These are phyloP conservation scores for Elsinoe australis DNA, from an alignment of 2,329 filamentous ascomycete genomes.

Conservation along the genomic window DNA sequence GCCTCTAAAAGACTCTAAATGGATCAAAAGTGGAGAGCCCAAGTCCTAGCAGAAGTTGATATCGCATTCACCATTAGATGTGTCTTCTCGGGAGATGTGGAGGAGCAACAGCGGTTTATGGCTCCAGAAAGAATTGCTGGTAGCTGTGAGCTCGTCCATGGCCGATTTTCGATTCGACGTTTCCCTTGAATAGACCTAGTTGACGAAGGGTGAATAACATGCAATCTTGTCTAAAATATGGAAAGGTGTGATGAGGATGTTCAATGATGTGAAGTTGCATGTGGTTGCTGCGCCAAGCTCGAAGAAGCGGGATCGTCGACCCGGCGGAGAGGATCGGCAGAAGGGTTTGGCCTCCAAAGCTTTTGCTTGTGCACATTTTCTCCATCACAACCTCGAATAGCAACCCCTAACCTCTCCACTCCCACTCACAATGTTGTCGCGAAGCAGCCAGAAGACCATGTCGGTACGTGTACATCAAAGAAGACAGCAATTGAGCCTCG, in stretches of 20 bases:
- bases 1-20: no score
- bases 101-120: no score
- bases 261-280: slow-evolving; percentile 13
- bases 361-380: slow-evolving; percentile 21
- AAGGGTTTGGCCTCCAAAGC: slow-evolving; percentile 17
- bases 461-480: slow-evolving; percentile 20
- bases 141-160: no score
- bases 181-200: no score
- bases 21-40: no score
- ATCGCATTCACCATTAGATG: no score
- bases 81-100: neutral
- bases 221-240: neutral
- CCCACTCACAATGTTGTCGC: slow-evolving; percentile 37
- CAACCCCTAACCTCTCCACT: slow-evolving; percentile 19
- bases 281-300: slow-evolving; percentile 2
- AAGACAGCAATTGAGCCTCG: slow-evolving; percentile 25
- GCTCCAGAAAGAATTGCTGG: no score
- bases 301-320: no score
- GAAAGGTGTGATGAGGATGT: neutral
- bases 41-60: no score
- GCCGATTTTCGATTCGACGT: no score
- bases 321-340: slow-evolving; percentile 5
- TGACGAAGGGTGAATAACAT: no score
- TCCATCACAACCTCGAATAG: slow-evolving; percentile 12
- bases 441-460: slow-evolving; percentile 29